Evolutionary conservation across 768 basidiomycete genomes (phyloP).

Genomic region (Postia placenta): DNA sequence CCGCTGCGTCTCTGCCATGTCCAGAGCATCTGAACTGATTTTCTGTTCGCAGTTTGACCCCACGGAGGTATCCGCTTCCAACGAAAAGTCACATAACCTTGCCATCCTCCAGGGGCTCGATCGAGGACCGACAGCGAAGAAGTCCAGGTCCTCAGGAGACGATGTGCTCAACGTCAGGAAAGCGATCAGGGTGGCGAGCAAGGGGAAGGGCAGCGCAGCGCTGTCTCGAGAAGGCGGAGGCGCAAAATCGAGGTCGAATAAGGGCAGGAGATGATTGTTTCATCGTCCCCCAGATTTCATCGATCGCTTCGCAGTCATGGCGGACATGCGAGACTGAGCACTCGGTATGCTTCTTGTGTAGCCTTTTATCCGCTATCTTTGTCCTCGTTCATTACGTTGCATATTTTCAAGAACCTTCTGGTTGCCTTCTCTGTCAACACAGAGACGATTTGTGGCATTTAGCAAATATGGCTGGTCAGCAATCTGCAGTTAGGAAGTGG

Average conservation of each 20-base stretch:
- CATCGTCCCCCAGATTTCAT: no score
- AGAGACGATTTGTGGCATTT: no score
- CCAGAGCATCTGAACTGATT: background rate
- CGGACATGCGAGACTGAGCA: no score
- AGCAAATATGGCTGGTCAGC: no score
- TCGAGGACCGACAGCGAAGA: slow-evolving; percentile 54
- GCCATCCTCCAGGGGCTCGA: slow-evolving; percentile 76
- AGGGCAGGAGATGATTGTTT: slow-evolving; percentile 12
- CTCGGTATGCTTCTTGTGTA: no score
- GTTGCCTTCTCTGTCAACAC: no score
- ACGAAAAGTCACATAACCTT: slow-evolving; percentile 71
- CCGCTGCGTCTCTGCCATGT: background rate
- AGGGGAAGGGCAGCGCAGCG: slow-evolving; percentile 58
- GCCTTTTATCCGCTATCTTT: background rate
- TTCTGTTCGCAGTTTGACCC: slow-evolving; percentile 67
- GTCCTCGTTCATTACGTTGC: no score
- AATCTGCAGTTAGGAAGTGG: no score
- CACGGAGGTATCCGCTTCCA: slow-evolving; percentile 53
- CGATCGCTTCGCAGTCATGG: no score
- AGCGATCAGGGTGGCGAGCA: slow-evolving; percentile 73
- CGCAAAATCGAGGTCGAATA: slow-evolving; percentile 16
- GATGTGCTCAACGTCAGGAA: slow-evolving; percentile 81
- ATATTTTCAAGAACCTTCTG: no score
- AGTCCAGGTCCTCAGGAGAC: slow-evolving; percentile 41
- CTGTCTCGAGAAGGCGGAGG: slow-evolving; percentile 38